Evolutionary conservation across 208 protist species (phyloP), one percentile per base, ranked within the genome.

Genomic region (Leishmania guyanensis): DNA sequence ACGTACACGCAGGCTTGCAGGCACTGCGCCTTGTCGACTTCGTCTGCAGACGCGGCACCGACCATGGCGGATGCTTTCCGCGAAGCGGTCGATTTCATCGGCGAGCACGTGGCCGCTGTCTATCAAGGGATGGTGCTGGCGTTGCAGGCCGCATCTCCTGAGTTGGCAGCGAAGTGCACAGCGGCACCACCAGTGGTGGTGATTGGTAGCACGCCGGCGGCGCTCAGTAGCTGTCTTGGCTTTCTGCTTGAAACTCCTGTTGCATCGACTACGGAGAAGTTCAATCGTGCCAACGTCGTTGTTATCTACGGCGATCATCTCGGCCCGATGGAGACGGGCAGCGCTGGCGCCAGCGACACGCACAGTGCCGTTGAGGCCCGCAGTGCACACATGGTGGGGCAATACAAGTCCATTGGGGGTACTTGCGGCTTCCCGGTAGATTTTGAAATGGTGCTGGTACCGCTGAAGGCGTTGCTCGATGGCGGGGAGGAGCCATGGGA

Each of bases 401-500:
- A 80, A 20, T 78, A 81, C 56, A 48, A 17, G 14, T 65, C 62
- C 46, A 72, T 86, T 71, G 76, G 51, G 3, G 68, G 81, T n/a
- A 78, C 85, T 4, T 83, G 77, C 22, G 56, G 60, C 17, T 64
- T 65, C 16, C 62, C 54, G 5, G 53, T 79, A 36, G 39, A n/a
- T 8, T 74, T 90, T 70, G 62, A 79, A 62, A 58, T 85, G 48
- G 64, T 91, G 65, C 26, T 53, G 60, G 93, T 90, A 16, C 92
- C 93, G 29, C 51, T 97, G 65, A 80, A 85, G 79, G 85, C 80
- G 39, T 74, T 97, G 71, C 50, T 94, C 26, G 88, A 95, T 3
- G 92, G 86, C n/a, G 91, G 68, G 0, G 92, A 95, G 66, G 90
- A 94, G 88, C 66, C 79, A 75, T 94, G 89, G 91, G 93, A 97